Evolutionary conservation across 305 asterid species (phyloP), one percentile per base, ranked within the genome.

Genomic region (Solanum hybrid): DNA sequence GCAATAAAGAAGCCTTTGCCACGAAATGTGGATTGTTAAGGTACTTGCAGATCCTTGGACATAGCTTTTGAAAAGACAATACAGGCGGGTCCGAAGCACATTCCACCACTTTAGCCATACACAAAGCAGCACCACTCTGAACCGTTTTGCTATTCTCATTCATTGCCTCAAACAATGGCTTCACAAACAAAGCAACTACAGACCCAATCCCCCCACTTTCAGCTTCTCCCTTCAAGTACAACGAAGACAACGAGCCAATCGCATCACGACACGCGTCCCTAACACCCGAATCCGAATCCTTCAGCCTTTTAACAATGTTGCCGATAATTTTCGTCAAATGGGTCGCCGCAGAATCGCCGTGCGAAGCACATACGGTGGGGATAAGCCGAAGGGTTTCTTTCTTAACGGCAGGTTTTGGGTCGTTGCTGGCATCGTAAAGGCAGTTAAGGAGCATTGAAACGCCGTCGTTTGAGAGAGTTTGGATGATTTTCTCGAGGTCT

Each of bases 131-230:
- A 60, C 98, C 99, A 13, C 95, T 94, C 89, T 98, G 99, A 22
- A 97, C 99, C 27, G 93, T 93, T 91, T 97, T 98, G 90, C 93
- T 96, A 86, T 94, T 96, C 96, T 98, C 99, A 76, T 92, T 92
- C 99, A 98, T 96, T 64, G 97, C 95, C 91, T 98, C 99, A 85
- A 98, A 97, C 92, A 98, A 90, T 4, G 99, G 99, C 96, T 95
- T 98, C 92, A 93, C 94, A 89, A 98, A 98, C 91, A 98, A 89
- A 1, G 98, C 94, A 7, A 95, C 98, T 6, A 95, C 95, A 73
- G 78, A 73, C 13, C 80, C 80, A 76, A 73, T 14, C 8, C 96
- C 96, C 15, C 92, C 98, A 56, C 93, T 92, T 7, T 95, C 97
- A 89, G 91, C 91, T 35, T 94, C 96, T 40, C 95, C 98, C 92